phyloP scores from a whole-genome alignment of 1,139 yeast genomes.

The Geotrichum restrictum region DNA sequence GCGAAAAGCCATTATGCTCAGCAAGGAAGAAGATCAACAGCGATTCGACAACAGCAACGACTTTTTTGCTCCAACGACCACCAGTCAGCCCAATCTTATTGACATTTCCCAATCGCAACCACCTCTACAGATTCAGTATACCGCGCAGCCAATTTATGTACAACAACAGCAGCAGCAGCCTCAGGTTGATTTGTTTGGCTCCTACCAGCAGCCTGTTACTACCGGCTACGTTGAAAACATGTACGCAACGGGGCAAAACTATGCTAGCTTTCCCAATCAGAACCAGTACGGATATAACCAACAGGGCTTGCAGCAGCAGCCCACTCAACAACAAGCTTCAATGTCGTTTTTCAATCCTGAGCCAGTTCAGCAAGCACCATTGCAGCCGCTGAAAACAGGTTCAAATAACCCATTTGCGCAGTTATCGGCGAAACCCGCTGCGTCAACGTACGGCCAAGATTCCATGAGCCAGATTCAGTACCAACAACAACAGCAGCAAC shows the following conservation, averaged over 20 bases:
- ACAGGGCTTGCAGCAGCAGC: constrained; percentile 38
- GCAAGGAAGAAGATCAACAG: constrained; percentile 76
- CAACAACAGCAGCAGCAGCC: constrained; percentile 29
- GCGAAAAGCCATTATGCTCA: constrained; percentile 74
- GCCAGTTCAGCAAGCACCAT: constrained; percentile 39
- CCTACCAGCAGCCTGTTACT: constrained; percentile 45
- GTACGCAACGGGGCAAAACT: constrained; percentile 36
- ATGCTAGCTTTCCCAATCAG: constrained; percentile 36
- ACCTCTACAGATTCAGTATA: constrained; percentile 24
- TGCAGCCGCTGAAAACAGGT: constrained; percentile 68
- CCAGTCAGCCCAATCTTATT: constrained; percentile 15
- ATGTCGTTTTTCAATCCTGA: constrained; percentile 33
- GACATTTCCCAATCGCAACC: constrained; percentile 41
- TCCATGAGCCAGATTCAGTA: not conserved
- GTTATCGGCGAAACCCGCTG: constrained; percentile 26
- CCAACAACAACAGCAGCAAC: constrained; percentile 34
- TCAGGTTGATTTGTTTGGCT: constrained; percentile 35
- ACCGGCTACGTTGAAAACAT: constrained; percentile 52
- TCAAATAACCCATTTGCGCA: constrained; percentile 89
- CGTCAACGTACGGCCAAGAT: not conserved
- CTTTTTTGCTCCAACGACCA: constrained; percentile 17
- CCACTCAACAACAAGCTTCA: constrained; percentile 36
- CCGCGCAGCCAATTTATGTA: constrained; percentile 12
- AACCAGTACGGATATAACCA: constrained; percentile 37
- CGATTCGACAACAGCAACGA: constrained; percentile 24